Conservation (phyloP, 2,329 filamentous ascomycete genomes). For the Aspergillus sp. region DNA sequence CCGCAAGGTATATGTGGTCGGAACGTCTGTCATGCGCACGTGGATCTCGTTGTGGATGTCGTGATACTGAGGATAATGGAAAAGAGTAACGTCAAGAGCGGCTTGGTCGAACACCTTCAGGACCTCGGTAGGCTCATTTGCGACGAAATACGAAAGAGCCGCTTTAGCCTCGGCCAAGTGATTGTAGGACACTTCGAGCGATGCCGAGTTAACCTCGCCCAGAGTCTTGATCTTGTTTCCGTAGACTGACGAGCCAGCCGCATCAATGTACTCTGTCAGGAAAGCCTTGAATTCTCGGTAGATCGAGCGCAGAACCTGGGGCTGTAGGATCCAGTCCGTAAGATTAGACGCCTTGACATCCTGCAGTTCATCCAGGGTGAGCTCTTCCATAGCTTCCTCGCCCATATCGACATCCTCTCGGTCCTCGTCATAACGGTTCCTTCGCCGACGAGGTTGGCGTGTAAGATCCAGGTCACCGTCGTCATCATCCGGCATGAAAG, state of each 20-base stretch:
- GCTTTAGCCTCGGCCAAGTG: slow-evolving; percentile 87
- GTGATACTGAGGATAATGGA: slow-evolving; percentile 96
- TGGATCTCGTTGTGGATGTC: slow-evolving; percentile 97
- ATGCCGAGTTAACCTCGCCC: slow-evolving; percentile 95
- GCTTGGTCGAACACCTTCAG: slow-evolving; percentile 95
- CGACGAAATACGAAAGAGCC: slow-evolving; percentile 89
- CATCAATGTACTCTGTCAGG: slow-evolving; percentile 90
- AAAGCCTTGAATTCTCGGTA: slow-evolving; percentile 97
- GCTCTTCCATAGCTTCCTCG: slow-evolving; percentile 88
- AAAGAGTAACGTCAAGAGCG: slow-evolving; percentile 89
- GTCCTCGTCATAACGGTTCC: slow-evolving; percentile 91
- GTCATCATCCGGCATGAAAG: slow-evolving; percentile 65
- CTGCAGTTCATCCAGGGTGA: slow-evolving; percentile 81
- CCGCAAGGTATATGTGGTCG: slow-evolving; percentile 88
- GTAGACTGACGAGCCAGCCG: slow-evolving; percentile 84
- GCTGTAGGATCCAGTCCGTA: slow-evolving; percentile 90
- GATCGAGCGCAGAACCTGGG: slow-evolving; percentile 84
- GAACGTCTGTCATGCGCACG: slow-evolving; percentile 90
- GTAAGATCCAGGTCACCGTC: slow-evolving; percentile 79
- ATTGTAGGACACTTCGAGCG: slow-evolving; percentile 91
- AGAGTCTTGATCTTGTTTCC: slow-evolving; percentile 88
- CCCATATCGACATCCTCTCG: slow-evolving; percentile 83
- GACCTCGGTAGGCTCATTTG: slow-evolving; percentile 91
- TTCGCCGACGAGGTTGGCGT: slow-evolving; percentile 72
- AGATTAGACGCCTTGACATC: slow-evolving; percentile 91